Base-by-base conservation (phyloP, 2,329 filamentous ascomycete genomes). In the Xylaria multiplex region DNA sequence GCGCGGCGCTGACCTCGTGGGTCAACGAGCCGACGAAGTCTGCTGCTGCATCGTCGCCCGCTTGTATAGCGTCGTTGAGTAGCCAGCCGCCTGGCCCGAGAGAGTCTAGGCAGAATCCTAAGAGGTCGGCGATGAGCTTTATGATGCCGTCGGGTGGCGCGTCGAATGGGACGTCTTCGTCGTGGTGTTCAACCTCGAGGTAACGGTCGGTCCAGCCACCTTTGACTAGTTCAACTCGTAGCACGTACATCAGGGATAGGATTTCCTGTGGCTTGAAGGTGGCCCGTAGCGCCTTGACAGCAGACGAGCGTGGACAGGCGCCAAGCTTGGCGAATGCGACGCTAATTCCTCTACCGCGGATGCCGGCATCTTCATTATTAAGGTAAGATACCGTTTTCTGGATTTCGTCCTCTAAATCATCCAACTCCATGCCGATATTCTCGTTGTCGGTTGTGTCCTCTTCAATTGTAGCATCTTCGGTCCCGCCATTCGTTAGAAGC, bases 131-230 rank as follows among this genome's bases (percentile, higher is more conserved):
- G 68, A 95, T 90, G 46, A 92, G 85, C 16, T 87, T 83, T 70
- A 94, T 90, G 58, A 89, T 88, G 56, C 87, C 87, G 72, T 93
- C 89, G 22, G 90, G 87, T 0, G 88, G 86, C 3, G 82, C 80
- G 14, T 81, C 76, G 11, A 78, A 77, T 7, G 84, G 82, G n/a
- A 80, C 79, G 27, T 81, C 78, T 14, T 78, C 73, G 45, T 86
- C 83, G 35, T 83, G 80, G 58, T 81, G 78, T 16, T 85, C 84
- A 11, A 81, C 78, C 71, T 91, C 90, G 43, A 91, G 79, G 77
- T 93, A 93, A 24, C 87, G 84, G 19, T 88, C 86, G 0, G 90
- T 93, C 92, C 92, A 95, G 37, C 90, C 89, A 64, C 91, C 91
- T 69, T 89, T 87, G 58, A 89, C 87, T 52, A 95, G 83, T 79